Conservation (phyloP, 495 filamentous ascomycete genomes). For the Xylaria cubensis region DNA sequence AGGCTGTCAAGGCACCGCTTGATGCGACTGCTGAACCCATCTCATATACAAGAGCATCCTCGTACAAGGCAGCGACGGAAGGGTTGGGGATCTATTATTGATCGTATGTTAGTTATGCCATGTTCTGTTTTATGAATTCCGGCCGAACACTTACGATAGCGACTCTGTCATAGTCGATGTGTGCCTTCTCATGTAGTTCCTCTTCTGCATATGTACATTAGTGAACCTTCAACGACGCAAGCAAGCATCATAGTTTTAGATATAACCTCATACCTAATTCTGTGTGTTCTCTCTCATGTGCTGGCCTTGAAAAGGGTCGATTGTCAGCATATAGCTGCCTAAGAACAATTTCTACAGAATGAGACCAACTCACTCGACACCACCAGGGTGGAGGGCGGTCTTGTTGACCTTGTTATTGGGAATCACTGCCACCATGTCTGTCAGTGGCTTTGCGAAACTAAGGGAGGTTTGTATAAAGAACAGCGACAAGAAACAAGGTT, state of each 20-base stretch:
- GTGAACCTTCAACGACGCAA: constrained; percentile 1
- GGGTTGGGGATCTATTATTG: constrained; percentile 82
- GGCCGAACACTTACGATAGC: constrained; percentile 74
- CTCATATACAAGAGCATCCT: constrained; percentile 99
- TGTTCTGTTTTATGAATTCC: constrained; percentile 3
- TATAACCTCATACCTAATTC: constrained; percentile 67
- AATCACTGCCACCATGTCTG: constrained; percentile 64
- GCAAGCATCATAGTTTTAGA: neutral
- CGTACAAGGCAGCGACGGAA: constrained; percentile 92
- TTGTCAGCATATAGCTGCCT: neutral
- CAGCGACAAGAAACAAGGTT: constrained; percentile 9
- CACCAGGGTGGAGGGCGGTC: constrained; percentile 84
- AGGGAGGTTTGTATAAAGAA: constrained; percentile 49
- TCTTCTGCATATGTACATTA: constrained; percentile 63
- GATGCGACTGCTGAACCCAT: constrained; percentile 97
- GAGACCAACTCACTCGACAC: constrained; percentile 77
- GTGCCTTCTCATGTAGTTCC: constrained; percentile 95
- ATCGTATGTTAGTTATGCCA: constrained; percentile 28
- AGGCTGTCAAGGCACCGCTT: constrained; percentile 91
- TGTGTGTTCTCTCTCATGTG: constrained; percentile 76
- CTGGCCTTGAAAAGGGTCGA: constrained; percentile 60
- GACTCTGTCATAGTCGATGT: constrained; percentile 99
- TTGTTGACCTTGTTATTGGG: constrained; percentile 76
- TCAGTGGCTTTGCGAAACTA: constrained; percentile 55
- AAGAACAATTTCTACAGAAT: constrained; percentile 6